Conservation (phyloP, 2,329 filamentous ascomycete genomes). For the Neocatenulostroma microsporum region DNA sequence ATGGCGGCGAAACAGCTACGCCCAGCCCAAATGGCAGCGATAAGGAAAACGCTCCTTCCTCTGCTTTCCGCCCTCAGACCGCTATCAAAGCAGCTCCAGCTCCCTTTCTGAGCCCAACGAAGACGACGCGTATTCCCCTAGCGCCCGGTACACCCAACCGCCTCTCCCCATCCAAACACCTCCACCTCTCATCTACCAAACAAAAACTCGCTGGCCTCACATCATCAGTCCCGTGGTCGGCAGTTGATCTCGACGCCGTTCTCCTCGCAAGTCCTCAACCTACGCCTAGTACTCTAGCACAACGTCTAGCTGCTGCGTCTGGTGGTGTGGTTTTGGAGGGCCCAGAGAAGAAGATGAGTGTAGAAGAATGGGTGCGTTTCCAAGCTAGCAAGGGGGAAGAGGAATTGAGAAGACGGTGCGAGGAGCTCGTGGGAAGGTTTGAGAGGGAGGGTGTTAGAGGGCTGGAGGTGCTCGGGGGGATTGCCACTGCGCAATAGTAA, state of each 20-base stretch:
- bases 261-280: conserved; percentile 43
- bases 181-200: conserved; percentile 32
- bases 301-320: conserved; percentile 37
- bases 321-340: conserved; percentile 59
- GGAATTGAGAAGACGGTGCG: conserved; percentile 70
- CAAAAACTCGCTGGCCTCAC: conserved; percentile 44
- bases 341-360: conserved; percentile 80
- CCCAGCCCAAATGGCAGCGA: conserved; percentile 30
- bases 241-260: conserved; percentile 67
- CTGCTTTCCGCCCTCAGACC: conserved; percentile 19
- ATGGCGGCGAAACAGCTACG: conserved; percentile 4
- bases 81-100: conserved; percentile 26
- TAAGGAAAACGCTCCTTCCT: conserved; percentile 31
- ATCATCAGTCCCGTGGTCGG: conserved; percentile 58
- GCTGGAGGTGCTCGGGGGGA: conserved; percentile 65
- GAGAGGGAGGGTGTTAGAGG: conserved; percentile 75
- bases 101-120: conserved; percentile 22
- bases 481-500: too few species aligned
- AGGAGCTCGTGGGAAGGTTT: conserved; percentile 72
- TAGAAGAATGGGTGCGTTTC: conserved; percentile 84
- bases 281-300: conserved; percentile 17
- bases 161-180: conserved; percentile 15
- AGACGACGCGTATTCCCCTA: conserved; percentile 36
- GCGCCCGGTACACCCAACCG: conserved; percentile 34
- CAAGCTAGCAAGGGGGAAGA: conserved; percentile 75